A percentile compares a stretch with the other conserved stretches of the same genome.
These are phyloP conservation scores for Nemania diffusa DNA, from an alignment of 2,329 filamentous ascomycete genomes.

Conservation along the genomic window DNA sequence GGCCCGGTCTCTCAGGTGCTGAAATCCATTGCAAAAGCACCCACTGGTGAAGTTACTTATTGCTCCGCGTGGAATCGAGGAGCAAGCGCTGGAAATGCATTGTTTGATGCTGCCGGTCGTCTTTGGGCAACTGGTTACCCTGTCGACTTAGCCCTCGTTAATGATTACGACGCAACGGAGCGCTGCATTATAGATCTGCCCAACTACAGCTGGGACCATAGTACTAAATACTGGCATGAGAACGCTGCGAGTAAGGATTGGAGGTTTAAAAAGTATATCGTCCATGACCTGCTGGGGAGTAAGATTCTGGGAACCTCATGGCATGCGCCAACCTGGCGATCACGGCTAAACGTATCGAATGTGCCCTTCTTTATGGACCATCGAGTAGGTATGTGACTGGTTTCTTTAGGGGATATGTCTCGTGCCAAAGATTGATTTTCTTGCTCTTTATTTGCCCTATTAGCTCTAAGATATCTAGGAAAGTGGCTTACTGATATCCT, in stretches of 20 bases:
- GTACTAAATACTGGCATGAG: constrained; percentile 40
- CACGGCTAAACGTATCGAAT: constrained; percentile 22
- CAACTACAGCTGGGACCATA: constrained; percentile 45
- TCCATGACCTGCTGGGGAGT: constrained; percentile 39
- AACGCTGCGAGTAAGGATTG: constrained; percentile 40
- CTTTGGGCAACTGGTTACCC: constrained; percentile 35
- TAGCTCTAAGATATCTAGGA: neutral
- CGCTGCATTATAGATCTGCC: constrained; percentile 41
- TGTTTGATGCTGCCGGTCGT: constrained; percentile 40
- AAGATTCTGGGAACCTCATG: constrained; percentile 38
- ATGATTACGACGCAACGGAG: constrained; percentile 25
- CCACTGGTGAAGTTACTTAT: constrained; percentile 1
- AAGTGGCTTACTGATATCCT: neutral
- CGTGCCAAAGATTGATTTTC: neutral
- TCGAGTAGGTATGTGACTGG: constrained; percentile 49
- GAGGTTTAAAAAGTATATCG: constrained; percentile 31
- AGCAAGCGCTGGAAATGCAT: constrained; percentile 9
- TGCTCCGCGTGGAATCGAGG: constrained; percentile 36
- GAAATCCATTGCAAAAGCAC: constrained; percentile 15
- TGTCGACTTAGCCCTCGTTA: constrained; percentile 38
- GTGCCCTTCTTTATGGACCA: constrained; percentile 59
- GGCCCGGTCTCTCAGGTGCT: constrained; percentile 43
- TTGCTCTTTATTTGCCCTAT: neutral
- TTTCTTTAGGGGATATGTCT: neutral
- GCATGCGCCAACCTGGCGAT: constrained; percentile 31